Base-by-base conservation (phyloP, 2,329 filamentous ascomycete species). In the Dothiorella sarmentorum region DNA sequence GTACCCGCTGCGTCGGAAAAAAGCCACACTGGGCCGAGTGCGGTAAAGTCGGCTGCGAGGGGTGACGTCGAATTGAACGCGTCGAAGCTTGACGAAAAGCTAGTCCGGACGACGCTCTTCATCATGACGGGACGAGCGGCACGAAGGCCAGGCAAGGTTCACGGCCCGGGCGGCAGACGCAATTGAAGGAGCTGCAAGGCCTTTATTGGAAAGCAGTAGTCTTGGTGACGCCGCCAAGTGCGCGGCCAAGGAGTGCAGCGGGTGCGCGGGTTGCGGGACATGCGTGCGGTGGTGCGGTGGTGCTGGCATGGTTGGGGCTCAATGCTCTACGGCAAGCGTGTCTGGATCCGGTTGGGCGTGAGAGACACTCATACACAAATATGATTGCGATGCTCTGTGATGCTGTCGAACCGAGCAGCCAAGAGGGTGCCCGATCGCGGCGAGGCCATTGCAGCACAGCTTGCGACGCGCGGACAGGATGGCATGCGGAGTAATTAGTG, bases 1-100 rank as follows among this genome's bases (percentile, higher is more conserved):
- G 35, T 13, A 29, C 33, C 49, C 49, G 49, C 22, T 22, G 33
- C 33, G 35, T 17, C 49, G 49, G 49, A 27, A 40, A n/a, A 33
- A 38, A 53, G 49, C 49, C 49, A 53, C 49, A 15, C 49, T 38
- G 33, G 35, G 49, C 49, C 35, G n/a, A 40, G 33, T 24, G 49
- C 15, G 33, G 35, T 27, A 40, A 52, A 53, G 10, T 40, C 33
- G 33, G 22, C 49, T 53, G 49, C 35, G 49, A 27, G n/a, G n/a
- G n/a, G 49, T 53, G 49, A 53, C 49, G 49, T 53, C 22, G 22
- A 31, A 17, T 37, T n/a, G 49, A 29, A 24, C 7, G 31, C 47
- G 47, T 18, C 47, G 47, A 53, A 53, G 49, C 49, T 53, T 53
- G 49, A 53, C 49, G 49, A 40, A 53, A 53, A 53, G 49, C 35